Evolutionary conservation across 257 asterid species (phyloP).

Genomic region (Solanum raphanifolium): DNA sequence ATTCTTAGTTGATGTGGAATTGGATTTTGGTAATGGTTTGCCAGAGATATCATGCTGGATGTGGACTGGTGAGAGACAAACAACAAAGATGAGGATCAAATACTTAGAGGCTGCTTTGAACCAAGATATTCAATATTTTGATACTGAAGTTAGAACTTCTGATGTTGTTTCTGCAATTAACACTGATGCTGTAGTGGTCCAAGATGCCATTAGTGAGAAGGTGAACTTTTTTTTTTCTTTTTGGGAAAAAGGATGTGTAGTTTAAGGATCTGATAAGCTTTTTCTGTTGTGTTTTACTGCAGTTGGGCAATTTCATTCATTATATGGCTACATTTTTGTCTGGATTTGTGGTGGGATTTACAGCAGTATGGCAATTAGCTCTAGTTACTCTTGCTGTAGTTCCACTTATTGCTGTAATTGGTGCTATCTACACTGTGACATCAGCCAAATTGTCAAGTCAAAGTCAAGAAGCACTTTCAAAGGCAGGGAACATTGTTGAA

Average conservation of each 20-base stretch:
- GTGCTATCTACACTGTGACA: slow-evolving; percentile 61
- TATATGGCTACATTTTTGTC: slow-evolving; percentile 90
- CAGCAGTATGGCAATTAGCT: slow-evolving; percentile 91
- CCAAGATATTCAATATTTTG: slow-evolving; percentile 82
- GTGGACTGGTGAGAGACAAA: slow-evolving; percentile 96
- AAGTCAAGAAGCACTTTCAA: slow-evolving; percentile 76
- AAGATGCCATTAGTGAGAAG: slow-evolving; percentile 97
- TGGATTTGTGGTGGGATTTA: slow-evolving; percentile 87
- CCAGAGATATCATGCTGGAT: slow-evolving; percentile 98
- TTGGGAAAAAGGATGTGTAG: neutral
- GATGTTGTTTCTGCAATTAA: slow-evolving; percentile 87
- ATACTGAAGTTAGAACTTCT: slow-evolving; percentile 79
- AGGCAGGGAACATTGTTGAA: slow-evolving; percentile 82
- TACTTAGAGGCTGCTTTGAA: slow-evolving; percentile 74
- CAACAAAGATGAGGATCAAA: slow-evolving; percentile 80
- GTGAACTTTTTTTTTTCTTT: slow-evolving; percentile 12
- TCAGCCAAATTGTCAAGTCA: slow-evolving; percentile 57
- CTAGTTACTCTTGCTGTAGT: slow-evolving; percentile 78
- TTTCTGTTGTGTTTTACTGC: slow-evolving; percentile 6
- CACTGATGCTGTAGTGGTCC: slow-evolving; percentile 84
- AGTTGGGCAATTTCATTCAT: slow-evolving; percentile 95
- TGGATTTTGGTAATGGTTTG: slow-evolving; percentile 4
- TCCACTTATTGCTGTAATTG: slow-evolving; percentile 81
- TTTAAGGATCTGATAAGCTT: neutral
- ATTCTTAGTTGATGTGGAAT: slow-evolving; percentile 4